phyloP scores from a whole-genome alignment of 176 grass and related monocot genomes.

The Leersia perrieri region DNA sequence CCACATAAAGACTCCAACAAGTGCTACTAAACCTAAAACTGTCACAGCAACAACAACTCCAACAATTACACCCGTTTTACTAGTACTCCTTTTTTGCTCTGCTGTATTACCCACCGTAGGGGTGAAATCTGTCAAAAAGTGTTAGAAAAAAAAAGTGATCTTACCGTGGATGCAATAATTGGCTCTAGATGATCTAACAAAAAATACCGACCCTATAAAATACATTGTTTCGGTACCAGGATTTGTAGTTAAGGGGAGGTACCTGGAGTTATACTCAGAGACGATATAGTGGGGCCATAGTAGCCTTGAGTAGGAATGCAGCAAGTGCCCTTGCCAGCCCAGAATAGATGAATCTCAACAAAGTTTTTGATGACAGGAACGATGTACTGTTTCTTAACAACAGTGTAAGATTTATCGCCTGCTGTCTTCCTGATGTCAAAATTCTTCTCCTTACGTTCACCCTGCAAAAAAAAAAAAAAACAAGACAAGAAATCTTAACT shows the following conservation, averaged over 20 bases:
- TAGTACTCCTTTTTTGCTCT: slow-evolving; percentile 25
- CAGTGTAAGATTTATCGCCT: slow-evolving; percentile 51
- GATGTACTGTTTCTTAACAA: slow-evolving; percentile 47
- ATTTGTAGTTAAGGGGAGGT: slow-evolving; percentile 6
- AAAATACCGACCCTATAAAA: no score
- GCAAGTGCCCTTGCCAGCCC: slow-evolving; percentile 94
- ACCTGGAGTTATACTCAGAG: slow-evolving; percentile 77
- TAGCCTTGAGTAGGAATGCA: slow-evolving; percentile 69
- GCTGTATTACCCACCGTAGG: slow-evolving; percentile 42
- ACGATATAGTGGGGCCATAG: slow-evolving; percentile 73
- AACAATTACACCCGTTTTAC: slow-evolving; percentile 44
- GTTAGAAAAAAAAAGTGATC: slow-evolving; percentile 23
- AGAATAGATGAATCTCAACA: slow-evolving; percentile 94
- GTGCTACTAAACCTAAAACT: slow-evolving; percentile 41
- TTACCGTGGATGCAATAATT: not conserved
- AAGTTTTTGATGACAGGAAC: slow-evolving; percentile 71
- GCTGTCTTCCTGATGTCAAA: slow-evolving; percentile 79
- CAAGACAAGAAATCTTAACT: not conserved
- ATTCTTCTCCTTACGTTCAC: slow-evolving; percentile 55
- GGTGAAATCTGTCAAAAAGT: slow-evolving; percentile 52
- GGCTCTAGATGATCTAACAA: no score
- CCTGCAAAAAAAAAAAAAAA: slow-evolving; percentile 35
- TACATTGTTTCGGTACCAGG: not conserved
- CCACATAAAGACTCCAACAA: slow-evolving; percentile 45
- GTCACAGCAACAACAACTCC: slow-evolving; percentile 48